phyloP scores from a whole-genome alignment of 202 grass and related monocot species.

The Schoenoplectus triqueter region DNA sequence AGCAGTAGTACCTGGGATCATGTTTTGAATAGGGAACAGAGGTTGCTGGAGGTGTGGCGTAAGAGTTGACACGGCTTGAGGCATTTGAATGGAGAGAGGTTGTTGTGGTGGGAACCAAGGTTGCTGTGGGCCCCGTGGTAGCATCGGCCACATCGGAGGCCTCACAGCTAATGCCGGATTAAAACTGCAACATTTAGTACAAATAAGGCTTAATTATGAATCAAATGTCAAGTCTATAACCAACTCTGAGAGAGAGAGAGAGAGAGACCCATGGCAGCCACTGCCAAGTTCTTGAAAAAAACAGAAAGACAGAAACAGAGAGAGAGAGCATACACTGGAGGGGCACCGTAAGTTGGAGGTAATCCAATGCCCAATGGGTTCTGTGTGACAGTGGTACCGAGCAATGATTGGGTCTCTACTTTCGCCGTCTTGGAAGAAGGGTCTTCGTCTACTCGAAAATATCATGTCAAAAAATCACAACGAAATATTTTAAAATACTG shows the following conservation, averaged over 20 bases:
- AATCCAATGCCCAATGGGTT: conserved; percentile 59
- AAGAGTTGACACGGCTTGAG: conserved; percentile 42
- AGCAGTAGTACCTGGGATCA: conserved; percentile 60
- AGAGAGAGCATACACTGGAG: conserved; percentile 64
- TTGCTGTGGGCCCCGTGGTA: conserved; percentile 46
- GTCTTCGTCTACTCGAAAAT: conserved; percentile 67
- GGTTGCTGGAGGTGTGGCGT: conserved; percentile 61
- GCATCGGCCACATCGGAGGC: conserved; percentile 61
- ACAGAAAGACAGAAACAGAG: neutral
- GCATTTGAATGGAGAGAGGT: conserved; percentile 48
- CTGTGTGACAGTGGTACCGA: conserved; percentile 49
- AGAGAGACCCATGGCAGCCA: too few relatives aligned
- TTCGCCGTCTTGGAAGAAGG: conserved; percentile 70
- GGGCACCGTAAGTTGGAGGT: conserved; percentile 64
- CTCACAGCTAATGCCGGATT: conserved; percentile 76
- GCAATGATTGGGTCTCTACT: conserved; percentile 56
- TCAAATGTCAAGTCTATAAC: neutral
- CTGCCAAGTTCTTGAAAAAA: too few relatives aligned
- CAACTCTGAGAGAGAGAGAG: neutral
- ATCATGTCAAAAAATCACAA: neutral
- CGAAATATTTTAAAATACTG: conserved; percentile 14
- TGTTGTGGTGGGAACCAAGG: conserved; percentile 73
- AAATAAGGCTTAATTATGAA: conserved; percentile 8
- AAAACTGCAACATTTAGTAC: conserved; percentile 56
- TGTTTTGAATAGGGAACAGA: conserved; percentile 92